These are phyloP conservation scores for Saccharomycopsis phalli DNA, from an alignment of 1,139 yeast genomes.

Conservation along the genomic window DNA sequence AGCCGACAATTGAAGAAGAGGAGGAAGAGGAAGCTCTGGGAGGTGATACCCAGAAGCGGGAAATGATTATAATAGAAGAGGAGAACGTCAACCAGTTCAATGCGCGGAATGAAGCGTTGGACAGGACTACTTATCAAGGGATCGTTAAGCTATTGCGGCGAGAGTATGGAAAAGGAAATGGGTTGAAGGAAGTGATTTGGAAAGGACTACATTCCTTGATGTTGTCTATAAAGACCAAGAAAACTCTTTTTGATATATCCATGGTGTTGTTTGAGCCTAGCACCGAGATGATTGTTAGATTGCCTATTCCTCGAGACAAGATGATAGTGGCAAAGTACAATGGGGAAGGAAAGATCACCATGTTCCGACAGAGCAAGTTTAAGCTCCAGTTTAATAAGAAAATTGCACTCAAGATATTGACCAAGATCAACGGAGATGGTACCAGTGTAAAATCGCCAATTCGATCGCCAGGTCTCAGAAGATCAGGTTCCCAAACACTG, in stretches of 20 bases:
- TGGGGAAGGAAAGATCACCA: constrained; percentile 39
- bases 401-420: constrained; percentile 18
- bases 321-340: constrained; percentile 49
- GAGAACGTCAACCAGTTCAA: constrained; percentile 35
- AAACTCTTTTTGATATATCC: constrained; percentile 56
- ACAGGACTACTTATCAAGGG: constrained; percentile 32
- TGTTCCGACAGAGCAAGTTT: constrained; percentile 22
- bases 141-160: constrained; percentile 58
- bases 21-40: constrained; percentile 5
- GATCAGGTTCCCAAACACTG: neutral
- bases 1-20: constrained; percentile 20
- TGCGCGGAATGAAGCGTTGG: constrained; percentile 40
- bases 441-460: constrained; percentile 2
- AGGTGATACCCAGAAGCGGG: constrained; percentile 21
- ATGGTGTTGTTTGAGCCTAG: constrained; percentile 58
- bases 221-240: constrained; percentile 49
- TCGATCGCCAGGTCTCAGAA: constrained; percentile 3
- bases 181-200: constrained; percentile 60
- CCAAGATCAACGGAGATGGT: constrained; percentile 10
- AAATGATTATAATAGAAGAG: constrained; percentile 45
- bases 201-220: constrained; percentile 53
- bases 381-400: constrained; percentile 20
- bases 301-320: constrained; percentile 62
- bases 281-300: constrained; percentile 49
- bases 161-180: constrained; percentile 55